Evolutionary conservation across 2,329 filamentous ascomycete species (phyloP), one percentile per base, ranked within the genome.

Genomic region (Xylariaceae sp.): DNA sequence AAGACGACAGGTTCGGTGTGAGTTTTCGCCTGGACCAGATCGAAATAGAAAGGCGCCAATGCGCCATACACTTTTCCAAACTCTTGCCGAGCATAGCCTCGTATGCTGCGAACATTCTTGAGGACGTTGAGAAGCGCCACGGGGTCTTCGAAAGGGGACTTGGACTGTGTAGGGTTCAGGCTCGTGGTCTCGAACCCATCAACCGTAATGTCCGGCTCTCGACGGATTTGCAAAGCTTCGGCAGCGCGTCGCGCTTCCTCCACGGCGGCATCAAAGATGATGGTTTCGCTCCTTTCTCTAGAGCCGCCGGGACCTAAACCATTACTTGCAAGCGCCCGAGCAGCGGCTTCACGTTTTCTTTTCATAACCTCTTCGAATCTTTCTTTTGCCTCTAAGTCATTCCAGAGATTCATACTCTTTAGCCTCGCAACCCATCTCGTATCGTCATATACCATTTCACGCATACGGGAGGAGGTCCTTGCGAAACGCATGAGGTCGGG

Each of bases 361-460:
- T 78, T 77, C 68, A 88, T 81, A 6, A 83, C 81, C 23, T 93
- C 87, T 63, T 97, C 93, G 55, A 91, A 90, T 56, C 89, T 79
- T 66, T 84, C 86, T 61, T 92, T 83, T 3, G 94, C 94, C 72
- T 96, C 93, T 2, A 78, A 74, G 72, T 99, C 94, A 70, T 96
- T 88, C 94, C 94, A 99, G 66, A 89, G 88, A 1, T 88, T 90
- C 86, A 99, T 96, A 60, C 82, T 86, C 72, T 89, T 89, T 57
- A 99, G 76, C 64, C 90, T 84, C 64, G 90, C 86, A 45, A 97
- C 89, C 94, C 94, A 99, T 77, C 93, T 84, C 53, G 92, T 90
- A 74, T 99, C 94, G 73, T 99, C 94, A 75, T 97, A 99, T 2
- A 97, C 92, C 92, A 99, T 99, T 76, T 99, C 94, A 71, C 89